Base-by-base conservation (phyloP, 176 grass and related monocot species). In the Carex littledalei region DNA sequence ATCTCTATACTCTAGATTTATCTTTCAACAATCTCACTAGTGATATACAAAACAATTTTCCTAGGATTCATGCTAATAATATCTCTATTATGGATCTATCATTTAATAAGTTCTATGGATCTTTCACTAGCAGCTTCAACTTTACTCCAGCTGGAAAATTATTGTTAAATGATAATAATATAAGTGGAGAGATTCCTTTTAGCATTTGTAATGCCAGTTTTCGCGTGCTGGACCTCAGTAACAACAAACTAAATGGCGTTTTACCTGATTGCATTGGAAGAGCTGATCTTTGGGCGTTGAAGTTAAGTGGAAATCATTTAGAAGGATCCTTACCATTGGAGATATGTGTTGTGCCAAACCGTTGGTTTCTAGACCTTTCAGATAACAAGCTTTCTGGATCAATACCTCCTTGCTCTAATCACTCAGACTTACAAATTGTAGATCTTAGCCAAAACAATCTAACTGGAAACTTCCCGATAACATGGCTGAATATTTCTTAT, bases 11-110 rank as follows among this genome's bases (percentile, higher is more conserved):
- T 49, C 41, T 89, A 0, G 84, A 89, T 85, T 0, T 85, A 49
- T 87, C 78, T 39, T 10, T 2, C 8, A 89, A 89, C 47, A 3
- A 26, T 5, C 11, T 92, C 9, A 24, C 5, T 32, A 87, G 83
- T 6, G 17, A 79, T 6, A 79, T 92, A 79, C 78, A 78, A 0
- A 68, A 49, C 2, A 24, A 0, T 82, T 79, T 3, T 31, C 87
- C 3, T n/a, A n/a, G n/a, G n/a, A n/a, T n/a, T n/a, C n/a, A n/a
- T n/a, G n/a, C n/a, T n/a, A n/a, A n/a, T n/a, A n/a, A n/a, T n/a
- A n/a, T n/a, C n/a, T n/a, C n/a, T n/a, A n/a, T n/a, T n/a, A n/a
- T n/a, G n/a, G n/a, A n/a, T n/a, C n/a, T n/a, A n/a, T n/a, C n/a
- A n/a, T n/a, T n/a, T n/a, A n/a, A 49, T 49, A 10, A 49, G 1